These are phyloP conservation scores for Citrullus colocynthis DNA, from an alignment of 306 rosid genomes.

Conservation along the genomic window DNA sequence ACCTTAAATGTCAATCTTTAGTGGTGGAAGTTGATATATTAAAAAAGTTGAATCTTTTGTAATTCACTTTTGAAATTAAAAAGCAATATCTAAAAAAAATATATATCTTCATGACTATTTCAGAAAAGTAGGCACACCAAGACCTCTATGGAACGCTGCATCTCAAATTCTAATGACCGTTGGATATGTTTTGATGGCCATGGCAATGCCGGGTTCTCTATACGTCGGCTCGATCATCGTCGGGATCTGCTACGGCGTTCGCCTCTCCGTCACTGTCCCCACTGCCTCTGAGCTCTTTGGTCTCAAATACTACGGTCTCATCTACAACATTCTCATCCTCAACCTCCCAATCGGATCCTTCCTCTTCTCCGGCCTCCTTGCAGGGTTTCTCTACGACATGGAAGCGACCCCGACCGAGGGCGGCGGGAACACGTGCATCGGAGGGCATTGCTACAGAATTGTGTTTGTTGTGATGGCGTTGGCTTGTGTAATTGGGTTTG, in stretches of 20 bases:
- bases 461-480: constrained; percentile 61
- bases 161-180: constrained; percentile 79
- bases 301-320: constrained; percentile 65
- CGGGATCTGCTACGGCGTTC: constrained; percentile 73
- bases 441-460: constrained; percentile 69
- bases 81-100: background rate
- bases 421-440: constrained; percentile 85
- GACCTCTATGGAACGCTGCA: constrained; percentile 63
- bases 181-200: constrained; percentile 61
- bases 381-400: constrained; percentile 67
- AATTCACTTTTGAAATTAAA: background rate
- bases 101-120: background rate
- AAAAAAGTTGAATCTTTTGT: background rate
- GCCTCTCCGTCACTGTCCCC: constrained; percentile 68
- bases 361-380: constrained; percentile 84
- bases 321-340: constrained; percentile 75
- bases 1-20: background rate
- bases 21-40: background rate
- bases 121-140: constrained; percentile 61
- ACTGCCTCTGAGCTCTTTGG: constrained; percentile 77
- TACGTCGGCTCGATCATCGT: constrained; percentile 62
- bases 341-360: constrained; percentile 89
- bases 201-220: constrained; percentile 71
- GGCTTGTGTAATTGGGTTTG: constrained; percentile 66
- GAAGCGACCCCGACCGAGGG: constrained; percentile 54